phyloP scores from a whole-genome alignment of 805 yeast genomes.

The Huiozyma sinensis region DNA sequence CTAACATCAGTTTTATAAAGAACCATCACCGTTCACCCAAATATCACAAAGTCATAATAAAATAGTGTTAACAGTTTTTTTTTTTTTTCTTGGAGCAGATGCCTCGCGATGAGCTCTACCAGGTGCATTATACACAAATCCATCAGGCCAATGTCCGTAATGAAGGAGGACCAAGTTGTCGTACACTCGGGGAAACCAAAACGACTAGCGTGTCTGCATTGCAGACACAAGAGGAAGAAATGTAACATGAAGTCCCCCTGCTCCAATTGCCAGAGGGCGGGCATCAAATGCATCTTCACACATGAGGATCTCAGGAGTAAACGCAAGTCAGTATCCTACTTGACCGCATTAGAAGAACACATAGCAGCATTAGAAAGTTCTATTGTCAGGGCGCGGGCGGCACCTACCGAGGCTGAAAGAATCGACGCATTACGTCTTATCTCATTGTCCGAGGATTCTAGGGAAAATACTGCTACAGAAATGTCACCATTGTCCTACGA shows the following conservation, averaged over 20 bases:
- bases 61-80: too few species aligned
- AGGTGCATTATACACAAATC: too few species aligned
- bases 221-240: conserved; percentile 28
- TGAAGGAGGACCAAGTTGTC: not conserved
- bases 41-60: too few species aligned
- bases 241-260: conserved; percentile 40
- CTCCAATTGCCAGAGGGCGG: conserved; percentile 32
- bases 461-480: not conserved
- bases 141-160: not conserved
- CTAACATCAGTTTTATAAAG: too few species aligned
- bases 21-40: too few species aligned
- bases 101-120: too few species aligned
- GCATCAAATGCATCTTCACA: conserved; percentile 34
- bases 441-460: not conserved
- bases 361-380: conserved; percentile 14
- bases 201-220: conserved; percentile 12
- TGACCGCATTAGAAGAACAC: conserved; percentile 29
- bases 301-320: conserved; percentile 36
- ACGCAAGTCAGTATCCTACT: conserved; percentile 37
- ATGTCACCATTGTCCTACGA: not conserved
- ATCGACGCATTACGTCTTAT: conserved; percentile 1
- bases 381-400: conserved; percentile 6
- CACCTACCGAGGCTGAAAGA: conserved; percentile 6
- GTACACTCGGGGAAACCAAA: not conserved
- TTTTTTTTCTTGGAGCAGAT: too few species aligned